Evolutionary conservation across 2,329 filamentous ascomycete genomes (phyloP), one percentile per base, ranked within the genome.

Genomic region (Penicillium sp.): DNA sequence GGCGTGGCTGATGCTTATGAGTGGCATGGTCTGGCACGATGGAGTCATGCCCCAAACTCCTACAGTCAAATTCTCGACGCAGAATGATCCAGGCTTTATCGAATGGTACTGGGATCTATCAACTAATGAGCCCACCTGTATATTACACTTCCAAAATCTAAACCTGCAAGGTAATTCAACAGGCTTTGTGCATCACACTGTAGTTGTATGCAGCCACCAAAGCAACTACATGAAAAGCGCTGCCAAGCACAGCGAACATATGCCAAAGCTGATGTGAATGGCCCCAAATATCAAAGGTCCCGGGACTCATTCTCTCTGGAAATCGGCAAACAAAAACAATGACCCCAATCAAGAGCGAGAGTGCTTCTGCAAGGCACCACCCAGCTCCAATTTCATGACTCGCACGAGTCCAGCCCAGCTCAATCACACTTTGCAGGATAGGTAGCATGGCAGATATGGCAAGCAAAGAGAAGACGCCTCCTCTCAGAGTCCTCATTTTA

Each of bases 381-480:
- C 51, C 36, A 36, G 48, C 32, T 4, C 55, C 57, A 32, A 60
- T 53, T 9, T 60, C 47, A 44, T 30, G 38, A 13, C 45, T 26
- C 7, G 41, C 51, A 10, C 48, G 47, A 36, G 19, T 44, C 67
- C 67, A 69, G 11, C 64, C 65, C 9, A 66, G 32, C 7, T 56
- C 57, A 13, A 59, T 52, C 23, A 61, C 43, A 43, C 60, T 55
- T 29, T 70, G 67, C 13, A 67, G 52, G 2, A 70, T 59, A 7
- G 63, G 66, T 18, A 69, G 13, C 64, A 69, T 67, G 10, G 67
- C 67, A n/a, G 63, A 66, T 7, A 65, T 32, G 14, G 59, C 64
- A 19, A 67, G 59, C 2, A 66, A 48, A 35, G 52, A 39, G 42
- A 67, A 64, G 4, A 66, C 59, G 19, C 64, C 57, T 16, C 66